Evolutionary conservation across 148 eudicot species (phyloP).

Genomic region (Pharnaceum exiguum): DNA sequence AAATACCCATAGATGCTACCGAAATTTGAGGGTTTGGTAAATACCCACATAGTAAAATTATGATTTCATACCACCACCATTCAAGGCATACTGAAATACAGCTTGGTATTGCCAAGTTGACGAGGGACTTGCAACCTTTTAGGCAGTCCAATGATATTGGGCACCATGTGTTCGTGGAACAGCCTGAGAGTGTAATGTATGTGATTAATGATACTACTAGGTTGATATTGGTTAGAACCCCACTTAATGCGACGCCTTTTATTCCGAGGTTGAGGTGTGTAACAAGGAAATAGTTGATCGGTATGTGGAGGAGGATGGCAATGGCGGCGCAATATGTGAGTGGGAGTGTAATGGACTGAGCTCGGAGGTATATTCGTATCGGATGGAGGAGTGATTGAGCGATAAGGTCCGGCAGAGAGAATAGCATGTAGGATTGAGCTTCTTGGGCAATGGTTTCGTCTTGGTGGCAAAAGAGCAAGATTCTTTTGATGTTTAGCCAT

Average conservation of each 20-base stretch:
- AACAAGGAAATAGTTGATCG: slow-evolving; percentile 61
- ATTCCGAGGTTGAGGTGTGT: slow-evolving; percentile 37
- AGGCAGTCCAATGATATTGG: slow-evolving; percentile 44
- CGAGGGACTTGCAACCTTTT: slow-evolving; percentile 40
- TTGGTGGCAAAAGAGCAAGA: slow-evolving; percentile 53
- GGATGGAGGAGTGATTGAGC: slow-evolving; percentile 61
- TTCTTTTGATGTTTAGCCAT: slow-evolving; percentile 62
- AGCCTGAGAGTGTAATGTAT: slow-evolving; percentile 42
- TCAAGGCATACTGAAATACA: slow-evolving; percentile 75
- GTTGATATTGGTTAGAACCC: slow-evolving; percentile 50
- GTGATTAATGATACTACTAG: slow-evolving; percentile 37
- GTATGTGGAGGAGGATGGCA: slow-evolving; percentile 60
- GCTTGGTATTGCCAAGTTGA: slow-evolving; percentile 63
- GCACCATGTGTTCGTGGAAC: slow-evolving; percentile 51
- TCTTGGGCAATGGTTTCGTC: slow-evolving; percentile 44
- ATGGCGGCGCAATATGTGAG: slow-evolving; percentile 56
- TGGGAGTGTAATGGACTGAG: slow-evolving; percentile 70
- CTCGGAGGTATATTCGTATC: slow-evolving; percentile 57
- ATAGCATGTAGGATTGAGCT: slow-evolving; percentile 54
- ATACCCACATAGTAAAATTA: slow-evolving; percentile 65
- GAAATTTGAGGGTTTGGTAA: slow-evolving; percentile 47
- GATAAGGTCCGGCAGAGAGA: slow-evolving; percentile 58
- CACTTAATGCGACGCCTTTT: slow-evolving; percentile 58
- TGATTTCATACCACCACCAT: slow-evolving; percentile 96
- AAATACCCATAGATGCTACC: slow-evolving; percentile 66